Conservation (phyloP, 2,329 filamentous ascomycete species). For the Pseudogymnoascus sp. region DNA sequence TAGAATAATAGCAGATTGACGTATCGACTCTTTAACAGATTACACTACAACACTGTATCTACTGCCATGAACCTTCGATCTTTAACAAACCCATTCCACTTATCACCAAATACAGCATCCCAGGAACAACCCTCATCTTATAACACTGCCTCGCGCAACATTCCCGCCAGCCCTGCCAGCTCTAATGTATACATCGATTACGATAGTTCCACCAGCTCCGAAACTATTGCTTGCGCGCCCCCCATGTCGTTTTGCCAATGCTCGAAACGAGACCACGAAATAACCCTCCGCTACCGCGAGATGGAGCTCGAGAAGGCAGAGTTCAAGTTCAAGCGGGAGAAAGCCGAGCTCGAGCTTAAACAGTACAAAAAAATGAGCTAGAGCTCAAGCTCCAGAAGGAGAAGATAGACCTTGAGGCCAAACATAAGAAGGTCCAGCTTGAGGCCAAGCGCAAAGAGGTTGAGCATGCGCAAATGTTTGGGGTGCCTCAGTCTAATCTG, state of each 20-base stretch:
- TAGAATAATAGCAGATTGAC: no score
- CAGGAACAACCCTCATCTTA: neutral
- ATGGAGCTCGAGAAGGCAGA: neutral
- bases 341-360: neutral
- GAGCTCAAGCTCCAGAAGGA: neutral
- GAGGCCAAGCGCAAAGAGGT: no score
- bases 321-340: neutral
- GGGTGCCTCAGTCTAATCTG: neutral
- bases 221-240: neutral
- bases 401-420: neutral
- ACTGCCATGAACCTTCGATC: no score
- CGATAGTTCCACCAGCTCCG: neutral
- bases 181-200: neutral
- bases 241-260: neutral
- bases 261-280: neutral
- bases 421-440: no score
- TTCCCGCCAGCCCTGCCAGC: neutral
- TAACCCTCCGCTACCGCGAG: neutral
- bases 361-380: neutral
- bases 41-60: no score
- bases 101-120: neutral
- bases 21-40: no score
- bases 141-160: neutral
- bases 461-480: no score
- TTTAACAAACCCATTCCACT: no score